These are phyloP conservation scores for Puccinellia tenuiflora DNA, from an alignment of 176 grass and related monocot genomes.

Conservation along the genomic window DNA sequence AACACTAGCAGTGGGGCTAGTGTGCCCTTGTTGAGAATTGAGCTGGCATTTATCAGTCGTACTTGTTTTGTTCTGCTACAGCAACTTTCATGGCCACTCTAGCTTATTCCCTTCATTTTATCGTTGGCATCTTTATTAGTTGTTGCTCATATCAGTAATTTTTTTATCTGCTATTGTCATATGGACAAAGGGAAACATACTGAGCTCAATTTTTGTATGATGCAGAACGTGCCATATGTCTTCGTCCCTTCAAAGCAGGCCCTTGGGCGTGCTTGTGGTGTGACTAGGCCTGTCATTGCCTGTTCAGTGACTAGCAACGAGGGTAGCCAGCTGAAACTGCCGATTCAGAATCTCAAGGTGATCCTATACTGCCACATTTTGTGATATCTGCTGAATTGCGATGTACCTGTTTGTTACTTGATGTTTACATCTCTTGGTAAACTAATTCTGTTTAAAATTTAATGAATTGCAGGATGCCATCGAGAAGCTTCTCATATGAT, in stretches of 20 bases:
- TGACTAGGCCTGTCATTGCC: conserved; percentile 80
- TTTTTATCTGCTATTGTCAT: not conserved
- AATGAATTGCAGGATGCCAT: conserved; percentile 55
- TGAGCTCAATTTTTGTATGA: not conserved
- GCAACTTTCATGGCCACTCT: not conserved
- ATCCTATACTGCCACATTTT: not conserved
- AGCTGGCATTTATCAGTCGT: not conserved
- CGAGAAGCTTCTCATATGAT: conserved; percentile 86
- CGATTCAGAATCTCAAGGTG: conserved; percentile 79
- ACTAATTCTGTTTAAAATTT: not conserved
- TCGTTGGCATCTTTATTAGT: not conserved
- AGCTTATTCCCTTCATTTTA: not conserved
- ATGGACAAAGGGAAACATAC: not conserved
- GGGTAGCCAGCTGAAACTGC: conserved; percentile 63
- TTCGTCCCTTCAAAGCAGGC: conserved; percentile 84
- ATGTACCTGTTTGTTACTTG: not conserved
- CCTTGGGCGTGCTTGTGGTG: conserved; percentile 82
- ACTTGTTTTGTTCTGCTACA: not conserved
- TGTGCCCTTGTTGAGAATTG: not conserved
- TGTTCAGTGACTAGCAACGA: conserved; percentile 86
- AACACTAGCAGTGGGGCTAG: not conserved
- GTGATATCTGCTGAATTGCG: not conserved
- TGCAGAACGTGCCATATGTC: conserved; percentile 80
- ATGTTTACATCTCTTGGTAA: not conserved
- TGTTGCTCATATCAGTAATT: not conserved